Base-by-base conservation (phyloP, 2,329 filamentous ascomycete genomes). In the Albophoma yamanashiensis region DNA sequence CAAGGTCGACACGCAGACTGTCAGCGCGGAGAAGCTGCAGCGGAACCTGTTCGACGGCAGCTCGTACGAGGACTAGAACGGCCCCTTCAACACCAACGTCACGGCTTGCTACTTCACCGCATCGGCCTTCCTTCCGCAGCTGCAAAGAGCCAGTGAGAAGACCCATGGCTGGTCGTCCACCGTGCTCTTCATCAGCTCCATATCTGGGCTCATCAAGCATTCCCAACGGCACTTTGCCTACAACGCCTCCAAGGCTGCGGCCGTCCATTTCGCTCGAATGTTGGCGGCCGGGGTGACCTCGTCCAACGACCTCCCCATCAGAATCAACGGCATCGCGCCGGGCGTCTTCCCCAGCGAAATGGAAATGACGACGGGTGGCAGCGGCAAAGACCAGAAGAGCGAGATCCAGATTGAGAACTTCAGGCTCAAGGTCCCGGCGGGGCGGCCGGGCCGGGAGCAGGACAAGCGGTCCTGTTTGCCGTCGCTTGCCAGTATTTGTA, bases 21-120 rank as follows among this genome's bases (percentile, higher is more conserved):
- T 6, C 17, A 47, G 22, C 0, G 67, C 70, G 1, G 77, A 80
- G 59, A 79, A 82, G 56, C 76, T 87, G 61, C 82, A 80, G 62
- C 68, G 82, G 59, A 84, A 86, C 70, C 77, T 89, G 36, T 94
- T 92, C 75, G 83, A 92, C 57, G 78, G 82, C 50, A 79, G 87
- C 3, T 83, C 76, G 0, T 79, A 89, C 60, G 83, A 89, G 40
- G 83, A 88, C 66, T 94, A 89, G 91, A 80, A 80, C n/a, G 74
- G 81, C 47, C 83, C 84, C 0, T 92, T 89, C 76, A 82, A 84
- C 61, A 90, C 89, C 25, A 92, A 95, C 64, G 89, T 92, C 14
- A 83, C 89, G 39, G 83, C 82, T 62, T 78, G 85, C 60, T 89
- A 84, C 75, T 89, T 87, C 64, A 78, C 83, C 57, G 86, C 85